Conservation (phyloP, 768 basidiomycete genomes). For the Tricholoma flavovirens region DNA sequence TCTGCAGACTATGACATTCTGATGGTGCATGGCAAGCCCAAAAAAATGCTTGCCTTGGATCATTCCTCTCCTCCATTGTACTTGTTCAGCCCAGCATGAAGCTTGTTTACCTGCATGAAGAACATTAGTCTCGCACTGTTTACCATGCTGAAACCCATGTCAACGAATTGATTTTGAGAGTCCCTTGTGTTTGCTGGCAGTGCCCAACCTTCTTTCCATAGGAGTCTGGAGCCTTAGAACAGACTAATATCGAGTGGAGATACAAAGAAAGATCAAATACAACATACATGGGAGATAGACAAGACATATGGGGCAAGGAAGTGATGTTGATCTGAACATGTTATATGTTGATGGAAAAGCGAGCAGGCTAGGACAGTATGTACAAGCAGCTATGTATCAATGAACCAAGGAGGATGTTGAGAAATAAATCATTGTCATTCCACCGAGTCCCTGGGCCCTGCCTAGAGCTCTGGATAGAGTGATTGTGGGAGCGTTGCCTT, state of each 20-base stretch:
- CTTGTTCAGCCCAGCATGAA: not conserved
- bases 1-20: not conserved
- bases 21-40: not conserved
- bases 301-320: not conserved
- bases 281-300: not conserved
- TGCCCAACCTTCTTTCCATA: not conserved
- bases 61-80: not conserved
- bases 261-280: not conserved
- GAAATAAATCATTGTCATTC: not conserved
- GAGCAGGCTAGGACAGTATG: not conserved
- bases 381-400: not conserved
- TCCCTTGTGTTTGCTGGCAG: not conserved
- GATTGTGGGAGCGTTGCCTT: not conserved
- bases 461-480: not conserved
- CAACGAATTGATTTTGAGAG: not conserved
- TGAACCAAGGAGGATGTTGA: not conserved
- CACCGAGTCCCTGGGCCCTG: not conserved
- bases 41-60: constrained; percentile 2
- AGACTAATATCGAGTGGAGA: not conserved
- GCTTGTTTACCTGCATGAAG: constrained; percentile 6
- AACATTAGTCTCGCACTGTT: not conserved
- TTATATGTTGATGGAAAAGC: not conserved
- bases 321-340: not conserved
- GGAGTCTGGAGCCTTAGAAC: not conserved
- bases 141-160: not conserved